Percentiles rank a stretch among this genome's conserved stretches.
These are phyloP conservation scores for Plasmodium reichenowi DNA, from an alignment of 169 alveolate species.

Conservation along the genomic window DNA sequence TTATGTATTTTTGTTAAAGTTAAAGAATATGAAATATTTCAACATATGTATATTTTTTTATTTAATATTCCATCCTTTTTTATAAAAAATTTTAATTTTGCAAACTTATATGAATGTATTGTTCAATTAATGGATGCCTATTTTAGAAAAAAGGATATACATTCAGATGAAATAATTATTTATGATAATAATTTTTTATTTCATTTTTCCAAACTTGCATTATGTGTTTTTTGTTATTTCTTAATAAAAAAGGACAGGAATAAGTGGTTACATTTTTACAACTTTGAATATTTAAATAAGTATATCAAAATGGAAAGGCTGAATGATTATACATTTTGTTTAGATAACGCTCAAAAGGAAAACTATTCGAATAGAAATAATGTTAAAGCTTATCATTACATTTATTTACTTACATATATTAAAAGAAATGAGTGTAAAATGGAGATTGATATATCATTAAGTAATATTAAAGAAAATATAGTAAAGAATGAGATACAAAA, in stretches of 20 bases:
- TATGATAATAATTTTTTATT: constrained; percentile 48
- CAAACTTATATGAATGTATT: constrained; percentile 41
- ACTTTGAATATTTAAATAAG: constrained; percentile 33
- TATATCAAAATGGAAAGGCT: constrained; percentile 22
- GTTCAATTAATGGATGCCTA: constrained; percentile 11
- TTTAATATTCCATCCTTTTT: constrained; percentile 52
- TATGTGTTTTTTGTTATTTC: constrained; percentile 50
- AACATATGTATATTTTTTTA: constrained; percentile 38
- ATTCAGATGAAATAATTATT: constrained; percentile 24
- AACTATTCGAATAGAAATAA: background rate
- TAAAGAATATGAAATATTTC: constrained; percentile 53
- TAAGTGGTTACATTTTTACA: constrained; percentile 53
- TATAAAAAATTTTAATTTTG: constrained; percentile 42
- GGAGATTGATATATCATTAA: no score
- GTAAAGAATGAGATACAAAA: background rate
- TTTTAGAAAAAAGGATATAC: constrained; percentile 14
- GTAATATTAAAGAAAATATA: no score
- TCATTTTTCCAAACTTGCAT: constrained; percentile 34
- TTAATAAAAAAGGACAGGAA: constrained; percentile 20
- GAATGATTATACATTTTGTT: constrained; percentile 13
- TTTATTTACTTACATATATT: no score
- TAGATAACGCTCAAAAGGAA: constrained; percentile 5
- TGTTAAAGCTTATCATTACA: no score
- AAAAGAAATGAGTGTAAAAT: no score
- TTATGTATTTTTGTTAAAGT: constrained; percentile 24